A percentile compares a stretch with the other conserved stretches of the same genome.
Conservation (phyloP, 306 rosid species). For the Dryas drummondii region DNA sequence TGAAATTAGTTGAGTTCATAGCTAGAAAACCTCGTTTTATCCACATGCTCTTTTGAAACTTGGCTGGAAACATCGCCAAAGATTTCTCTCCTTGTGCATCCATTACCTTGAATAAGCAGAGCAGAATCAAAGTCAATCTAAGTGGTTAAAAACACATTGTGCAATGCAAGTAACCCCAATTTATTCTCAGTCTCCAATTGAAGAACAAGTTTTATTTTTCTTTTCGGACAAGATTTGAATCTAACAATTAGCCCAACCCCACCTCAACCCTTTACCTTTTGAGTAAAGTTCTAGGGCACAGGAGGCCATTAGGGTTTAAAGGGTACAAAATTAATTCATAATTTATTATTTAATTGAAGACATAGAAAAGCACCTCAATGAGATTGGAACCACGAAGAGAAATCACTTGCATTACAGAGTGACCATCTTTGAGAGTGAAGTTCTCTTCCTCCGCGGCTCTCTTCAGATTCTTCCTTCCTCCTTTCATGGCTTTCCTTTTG, state of each 20-base stretch:
- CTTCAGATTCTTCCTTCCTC: conserved; percentile 89
- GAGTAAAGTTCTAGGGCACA: neutral
- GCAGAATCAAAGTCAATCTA: neutral
- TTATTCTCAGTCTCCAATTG: neutral
- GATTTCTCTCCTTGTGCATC: conserved; percentile 69
- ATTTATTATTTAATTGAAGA: neutral
- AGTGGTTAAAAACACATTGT: neutral
- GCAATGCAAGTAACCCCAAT: neutral
- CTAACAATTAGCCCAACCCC: neutral
- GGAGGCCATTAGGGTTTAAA: neutral
- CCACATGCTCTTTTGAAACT: conserved; percentile 94
- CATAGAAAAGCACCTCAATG: conserved; percentile 56
- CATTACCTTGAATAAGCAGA: conserved; percentile 53
- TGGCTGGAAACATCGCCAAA: conserved; percentile 84
- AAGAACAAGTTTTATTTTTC: neutral
- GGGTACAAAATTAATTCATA: no score
- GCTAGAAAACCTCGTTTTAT: conserved; percentile 67
- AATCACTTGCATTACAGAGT: conserved; percentile 65
- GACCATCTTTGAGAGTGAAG: conserved; percentile 54
- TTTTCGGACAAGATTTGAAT: neutral
- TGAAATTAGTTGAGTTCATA: neutral
- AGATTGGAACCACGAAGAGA: conserved; percentile 83
- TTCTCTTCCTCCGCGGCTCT: conserved; percentile 56
- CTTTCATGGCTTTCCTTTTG: conserved; percentile 46
- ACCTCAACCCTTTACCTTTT: neutral